Percentiles rank a stretch among this genome's conserved stretches.
Evolutionary conservation across 805 yeast genomes (phyloP).

Genomic region (Cyberlindnera mississippiensis): DNA sequence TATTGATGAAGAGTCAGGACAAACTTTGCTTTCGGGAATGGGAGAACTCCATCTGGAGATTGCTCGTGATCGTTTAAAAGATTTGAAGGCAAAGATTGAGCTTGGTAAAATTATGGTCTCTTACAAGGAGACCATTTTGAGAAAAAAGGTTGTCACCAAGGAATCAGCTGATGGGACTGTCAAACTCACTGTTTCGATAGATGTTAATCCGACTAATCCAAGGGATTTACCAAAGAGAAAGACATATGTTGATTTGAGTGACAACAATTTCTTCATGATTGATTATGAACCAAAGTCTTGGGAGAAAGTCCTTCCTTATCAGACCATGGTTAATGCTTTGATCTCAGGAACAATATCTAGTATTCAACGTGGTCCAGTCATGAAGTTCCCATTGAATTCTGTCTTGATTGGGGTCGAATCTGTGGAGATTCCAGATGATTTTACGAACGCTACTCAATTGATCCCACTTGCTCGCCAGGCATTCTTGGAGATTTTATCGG

Average conservation of each 20-base stretch:
- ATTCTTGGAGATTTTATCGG: constrained; percentile 36
- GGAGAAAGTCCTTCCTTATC: constrained; percentile 47
- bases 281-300: constrained; percentile 27
- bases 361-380: constrained; percentile 59
- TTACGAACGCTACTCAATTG: constrained; percentile 34
- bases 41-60: constrained; percentile 95
- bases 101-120: constrained; percentile 86
- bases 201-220: constrained; percentile 29
- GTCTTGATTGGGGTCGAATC: constrained; percentile 49
- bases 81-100: constrained; percentile 76
- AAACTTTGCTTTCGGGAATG: constrained; percentile 89
- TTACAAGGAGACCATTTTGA: constrained; percentile 65
- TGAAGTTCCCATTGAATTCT: constrained; percentile 55
- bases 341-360: constrained; percentile 58
- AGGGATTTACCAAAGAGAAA: constrained; percentile 25
- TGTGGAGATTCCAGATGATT: constrained; percentile 48
- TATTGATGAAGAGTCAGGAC: constrained; percentile 82
- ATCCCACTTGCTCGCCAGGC: constrained; percentile 45
- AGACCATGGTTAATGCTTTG: constrained; percentile 45
- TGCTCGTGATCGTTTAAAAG: constrained; percentile 73
- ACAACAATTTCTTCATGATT: constrained; percentile 33
- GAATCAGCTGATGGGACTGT: constrained; percentile 25
- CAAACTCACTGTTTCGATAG: constrained; percentile 30
- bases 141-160: constrained; percentile 10
- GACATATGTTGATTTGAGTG: constrained; percentile 29